Evolutionary conservation across 1,284 basidiomycete species (phyloP), one percentile per base, ranked within the genome.

Genomic region (Cutaneotrichosporon dermatis): DNA sequence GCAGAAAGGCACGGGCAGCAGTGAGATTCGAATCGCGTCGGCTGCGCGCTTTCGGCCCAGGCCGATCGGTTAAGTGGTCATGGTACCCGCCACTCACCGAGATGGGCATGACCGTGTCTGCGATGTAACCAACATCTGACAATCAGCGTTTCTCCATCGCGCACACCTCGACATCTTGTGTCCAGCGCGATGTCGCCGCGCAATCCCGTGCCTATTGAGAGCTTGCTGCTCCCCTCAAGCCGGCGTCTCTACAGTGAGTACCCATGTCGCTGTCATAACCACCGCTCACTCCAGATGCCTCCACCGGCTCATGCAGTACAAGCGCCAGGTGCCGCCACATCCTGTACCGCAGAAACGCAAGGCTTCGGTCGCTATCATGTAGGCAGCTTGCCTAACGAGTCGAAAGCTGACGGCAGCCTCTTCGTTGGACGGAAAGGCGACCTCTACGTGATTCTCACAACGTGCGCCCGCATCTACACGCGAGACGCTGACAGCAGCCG

Each of bases 381-480:
- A 49, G 43, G 10, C 4, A 9, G 16, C 51, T 43, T 3, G 12
- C 16, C 6, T 11, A 8, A 13, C 3, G 3, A 44, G 9, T 33
- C 41, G 10, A 1, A 33, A 11, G 48, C 46, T 48, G 15, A 42
- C 34, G 3, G 33, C 46, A 76, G 74, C 3, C 74, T 93, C 48
- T 93, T 92, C 61, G 84, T 91, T 0, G 90, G 90, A 0, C 80
- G 90, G 5, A 81, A 82, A 51, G 90, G 90, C 4, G 88, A 92
- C 67, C 72, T 93, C 34, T 89, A 91, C 68, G 90, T 92, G 1
- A 71, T 92, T 4, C 81, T 92, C 9, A 75, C 75, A 2, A 75
- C 75, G 68, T 53, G 6, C 43, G 39, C 33, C 4, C 15, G 2
- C 2, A 11, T 3, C 6, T 2, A 41, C 12, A 25, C 2, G 25